These are phyloP conservation scores for Xylariales sp. DNA, from an alignment of 2,329 filamentous ascomycete species.

Conservation along the genomic window DNA sequence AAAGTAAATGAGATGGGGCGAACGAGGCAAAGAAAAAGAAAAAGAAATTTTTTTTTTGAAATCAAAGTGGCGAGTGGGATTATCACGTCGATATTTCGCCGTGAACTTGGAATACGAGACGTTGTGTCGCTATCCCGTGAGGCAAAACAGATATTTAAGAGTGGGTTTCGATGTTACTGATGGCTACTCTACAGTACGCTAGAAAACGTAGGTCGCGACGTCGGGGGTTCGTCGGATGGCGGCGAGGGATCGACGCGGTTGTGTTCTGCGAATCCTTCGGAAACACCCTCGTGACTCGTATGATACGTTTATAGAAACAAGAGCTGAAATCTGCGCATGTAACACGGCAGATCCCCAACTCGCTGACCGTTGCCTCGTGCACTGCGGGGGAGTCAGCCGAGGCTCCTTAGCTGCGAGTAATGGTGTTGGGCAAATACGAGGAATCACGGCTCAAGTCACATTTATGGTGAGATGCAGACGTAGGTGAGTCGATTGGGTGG, in stretches of 20 bases:
- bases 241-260: constrained; percentile 11
- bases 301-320: constrained; percentile 36
- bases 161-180: no score
- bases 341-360: constrained; percentile 7
- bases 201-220: constrained; percentile 3
- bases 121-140: no score
- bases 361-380: neutral
- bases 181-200: no score
- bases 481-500: neutral
- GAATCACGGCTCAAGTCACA: neutral
- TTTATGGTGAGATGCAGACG: constrained; percentile 15
- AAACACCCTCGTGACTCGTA: constrained; percentile 30
- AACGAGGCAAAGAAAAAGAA: no score
- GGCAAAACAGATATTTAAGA: no score
- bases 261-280: constrained; percentile 22
- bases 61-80: no score
- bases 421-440: constrained; percentile 20
- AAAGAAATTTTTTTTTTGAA: no score
- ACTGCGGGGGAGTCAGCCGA: neutral
- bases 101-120: no score
- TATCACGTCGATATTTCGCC: no score
- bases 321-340: constrained; percentile 24
- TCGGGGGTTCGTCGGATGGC: neutral
- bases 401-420: neutral
- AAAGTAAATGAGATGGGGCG: no score